Conservation (phyloP, 768 basidiomycete species). For the Butyriboletus loyo region DNA sequence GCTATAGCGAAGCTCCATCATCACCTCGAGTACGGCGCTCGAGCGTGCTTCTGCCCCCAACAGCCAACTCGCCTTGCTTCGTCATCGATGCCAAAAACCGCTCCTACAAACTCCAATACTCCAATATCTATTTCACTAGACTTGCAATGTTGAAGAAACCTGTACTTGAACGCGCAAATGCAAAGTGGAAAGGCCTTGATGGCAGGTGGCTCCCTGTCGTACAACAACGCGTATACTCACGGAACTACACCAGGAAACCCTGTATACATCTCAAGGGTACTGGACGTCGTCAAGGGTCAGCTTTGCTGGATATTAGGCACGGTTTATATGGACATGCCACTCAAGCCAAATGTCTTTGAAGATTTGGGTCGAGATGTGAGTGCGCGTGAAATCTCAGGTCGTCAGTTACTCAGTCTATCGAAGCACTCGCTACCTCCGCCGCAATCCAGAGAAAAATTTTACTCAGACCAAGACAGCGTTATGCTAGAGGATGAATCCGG, state of each 20-base stretch:
- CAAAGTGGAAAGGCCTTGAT: conserved; percentile 48
- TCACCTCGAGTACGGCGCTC: conserved; percentile 19
- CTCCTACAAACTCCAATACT: conserved; percentile 67
- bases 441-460: conserved; percentile 69
- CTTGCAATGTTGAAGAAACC: conserved; percentile 47
- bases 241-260: conserved; percentile 53
- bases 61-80: conserved; percentile 38
- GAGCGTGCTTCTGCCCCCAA: conserved; percentile 30
- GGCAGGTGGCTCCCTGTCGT: conserved; percentile 29
- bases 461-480: conserved; percentile 71
- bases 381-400: conserved; percentile 11
- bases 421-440: conserved; percentile 90
- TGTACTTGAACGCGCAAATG: conserved; percentile 47
- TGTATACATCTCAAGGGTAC: conserved; percentile 68
- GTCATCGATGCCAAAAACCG: conserved; percentile 41
- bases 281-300: conserved; percentile 82
- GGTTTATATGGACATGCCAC: conserved; percentile 97
- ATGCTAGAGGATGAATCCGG: conserved; percentile 98
- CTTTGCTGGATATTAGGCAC: conserved; percentile 93
- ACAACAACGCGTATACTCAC: conserved; percentile 4
- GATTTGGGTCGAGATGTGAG: conserved; percentile 91
- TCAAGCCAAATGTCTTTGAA: conserved; percentile 97
- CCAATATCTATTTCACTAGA: conserved; percentile 68
- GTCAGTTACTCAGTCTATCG: conserved; percentile 4
- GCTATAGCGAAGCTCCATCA: conserved; percentile 21